Evolutionary conservation across 345 rosid genomes (phyloP).

Genomic region (Salix suchowensis): DNA sequence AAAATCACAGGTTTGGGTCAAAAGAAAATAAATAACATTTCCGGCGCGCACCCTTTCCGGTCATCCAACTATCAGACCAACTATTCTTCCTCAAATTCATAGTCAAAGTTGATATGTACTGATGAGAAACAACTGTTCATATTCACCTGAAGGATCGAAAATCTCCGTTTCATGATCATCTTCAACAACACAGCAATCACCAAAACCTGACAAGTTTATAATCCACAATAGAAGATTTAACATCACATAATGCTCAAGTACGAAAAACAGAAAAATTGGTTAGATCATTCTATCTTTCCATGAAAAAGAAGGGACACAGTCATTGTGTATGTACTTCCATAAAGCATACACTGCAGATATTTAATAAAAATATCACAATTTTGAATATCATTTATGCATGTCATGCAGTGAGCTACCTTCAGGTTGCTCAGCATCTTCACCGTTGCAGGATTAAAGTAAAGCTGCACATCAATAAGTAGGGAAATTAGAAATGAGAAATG

Average conservation of each 20-base stretch:
- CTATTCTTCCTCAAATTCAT: slow-evolving; percentile 11
- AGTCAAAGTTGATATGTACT: slow-evolving; percentile 2
- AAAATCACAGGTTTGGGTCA: neutral
- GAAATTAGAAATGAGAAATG: neutral
- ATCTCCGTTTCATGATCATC: slow-evolving; percentile 83
- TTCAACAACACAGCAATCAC: slow-evolving; percentile 87
- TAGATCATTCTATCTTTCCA: neutral
- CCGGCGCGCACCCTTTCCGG: neutral
- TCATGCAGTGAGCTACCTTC: slow-evolving; percentile 44
- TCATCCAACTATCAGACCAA: slow-evolving; percentile 6
- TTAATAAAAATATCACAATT: neutral
- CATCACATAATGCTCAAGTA: neutral
- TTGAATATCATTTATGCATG: neutral
- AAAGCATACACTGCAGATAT: neutral
- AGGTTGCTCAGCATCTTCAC: slow-evolving; percentile 98
- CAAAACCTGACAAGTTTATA: slow-evolving; percentile 52
- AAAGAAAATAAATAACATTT: neutral
- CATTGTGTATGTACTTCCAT: neutral
- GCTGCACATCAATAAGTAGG: slow-evolving; percentile 47
- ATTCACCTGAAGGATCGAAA: slow-evolving; percentile 77
- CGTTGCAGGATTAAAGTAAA: slow-evolving; percentile 97
- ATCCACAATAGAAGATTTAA: neutral
- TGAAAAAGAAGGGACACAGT: neutral
- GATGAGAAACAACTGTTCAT: neutral
- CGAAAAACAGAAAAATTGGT: neutral